phyloP scores from a whole-genome alignment of 768 basidiomycete genomes.

The Boletus subcaerulescens region DNA sequence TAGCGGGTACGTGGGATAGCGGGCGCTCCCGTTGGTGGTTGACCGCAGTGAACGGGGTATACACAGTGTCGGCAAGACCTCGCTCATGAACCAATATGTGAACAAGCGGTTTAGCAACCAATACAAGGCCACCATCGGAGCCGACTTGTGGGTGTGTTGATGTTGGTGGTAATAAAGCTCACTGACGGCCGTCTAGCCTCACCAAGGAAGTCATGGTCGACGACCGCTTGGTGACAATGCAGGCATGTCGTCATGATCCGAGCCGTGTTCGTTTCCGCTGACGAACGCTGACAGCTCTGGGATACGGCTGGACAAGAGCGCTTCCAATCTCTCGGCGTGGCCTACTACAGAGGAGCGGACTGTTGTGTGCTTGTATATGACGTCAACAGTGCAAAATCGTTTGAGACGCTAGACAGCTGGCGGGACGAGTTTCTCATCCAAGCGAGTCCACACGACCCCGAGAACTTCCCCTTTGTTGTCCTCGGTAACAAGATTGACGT shows the following conservation, averaged over 20 bases:
- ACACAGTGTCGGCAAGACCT: conserved; percentile 94
- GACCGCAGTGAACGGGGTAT: conserved; percentile 1
- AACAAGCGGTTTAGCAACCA: conserved; percentile 99
- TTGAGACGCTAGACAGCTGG: conserved; percentile 99
- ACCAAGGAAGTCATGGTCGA: conserved; percentile 99
- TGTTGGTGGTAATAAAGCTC: conserved; percentile 4
- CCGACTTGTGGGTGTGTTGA: conserved; percentile 75
- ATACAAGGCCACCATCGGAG: conserved; percentile 99
- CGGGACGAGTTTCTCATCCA: conserved; percentile 99
- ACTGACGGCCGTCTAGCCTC: conserved; percentile 48
- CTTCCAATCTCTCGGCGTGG: conserved; percentile 98
- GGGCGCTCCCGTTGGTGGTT: conserved; percentile 6
- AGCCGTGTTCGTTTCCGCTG: not conserved
- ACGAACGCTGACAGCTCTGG: conserved; percentile 71
- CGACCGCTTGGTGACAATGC: conserved; percentile 97
- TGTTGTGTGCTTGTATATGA: conserved; percentile 99
- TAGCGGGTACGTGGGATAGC: conserved; percentile 65
- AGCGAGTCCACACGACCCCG: conserved; percentile 97
- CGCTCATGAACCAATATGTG: conserved; percentile 99
- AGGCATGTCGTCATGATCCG: conserved; percentile 50
- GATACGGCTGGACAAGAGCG: conserved; percentile 99
- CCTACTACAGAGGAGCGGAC: conserved; percentile 98
- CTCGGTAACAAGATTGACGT: conserved; percentile 99
- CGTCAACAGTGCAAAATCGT: conserved; percentile 97
- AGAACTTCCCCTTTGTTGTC: conserved; percentile 99